phyloP scores from a whole-genome alignment of 495 filamentous ascomycete genomes.

The Annulohypoxylon stygium region DNA sequence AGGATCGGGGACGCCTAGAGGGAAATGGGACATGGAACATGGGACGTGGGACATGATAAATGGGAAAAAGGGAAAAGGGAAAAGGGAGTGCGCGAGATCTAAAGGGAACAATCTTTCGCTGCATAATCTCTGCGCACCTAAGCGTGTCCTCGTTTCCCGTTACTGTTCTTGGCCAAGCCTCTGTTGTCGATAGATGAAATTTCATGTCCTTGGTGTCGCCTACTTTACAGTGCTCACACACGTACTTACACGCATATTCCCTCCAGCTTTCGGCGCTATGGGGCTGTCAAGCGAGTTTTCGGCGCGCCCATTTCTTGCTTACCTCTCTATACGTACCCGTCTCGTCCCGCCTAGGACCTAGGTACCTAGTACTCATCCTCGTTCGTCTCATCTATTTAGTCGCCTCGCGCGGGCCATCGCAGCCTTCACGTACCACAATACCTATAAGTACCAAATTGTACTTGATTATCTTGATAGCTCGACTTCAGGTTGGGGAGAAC shows the following conservation, averaged over 20 bases:
- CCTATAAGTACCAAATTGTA: background rate
- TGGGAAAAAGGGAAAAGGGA: no score
- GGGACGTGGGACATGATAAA: no score
- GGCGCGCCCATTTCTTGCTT: slow-evolving; percentile 11
- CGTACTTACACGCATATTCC: slow-evolving; percentile 43
- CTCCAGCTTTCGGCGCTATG: slow-evolving; percentile 17
- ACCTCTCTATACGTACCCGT: background rate
- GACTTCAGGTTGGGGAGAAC: slow-evolving; percentile 15
- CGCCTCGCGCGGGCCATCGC: slow-evolving; percentile 29
- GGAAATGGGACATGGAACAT: background rate
- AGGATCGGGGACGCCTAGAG: slow-evolving; percentile 47
- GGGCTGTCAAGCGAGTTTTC: slow-evolving; percentile 21
- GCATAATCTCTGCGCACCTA: slow-evolving; percentile 54
- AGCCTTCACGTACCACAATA: slow-evolving; percentile 29
- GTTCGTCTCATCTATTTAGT: background rate
- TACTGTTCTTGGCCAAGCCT: slow-evolving; percentile 51
- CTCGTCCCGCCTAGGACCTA: background rate
- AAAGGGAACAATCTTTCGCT: slow-evolving; percentile 49
- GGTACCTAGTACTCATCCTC: background rate
- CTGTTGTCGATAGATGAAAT: slow-evolving; percentile 46
- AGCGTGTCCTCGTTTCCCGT: slow-evolving; percentile 52
- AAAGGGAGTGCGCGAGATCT: slow-evolving; percentile 52
- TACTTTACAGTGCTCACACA: slow-evolving; percentile 40
- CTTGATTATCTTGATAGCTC: slow-evolving; percentile 6
- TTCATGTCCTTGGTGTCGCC: slow-evolving; percentile 42